These are phyloP conservation scores for Aspergillus sp. DNA, from an alignment of 2,329 filamentous ascomycete species.

Conservation along the genomic window DNA sequence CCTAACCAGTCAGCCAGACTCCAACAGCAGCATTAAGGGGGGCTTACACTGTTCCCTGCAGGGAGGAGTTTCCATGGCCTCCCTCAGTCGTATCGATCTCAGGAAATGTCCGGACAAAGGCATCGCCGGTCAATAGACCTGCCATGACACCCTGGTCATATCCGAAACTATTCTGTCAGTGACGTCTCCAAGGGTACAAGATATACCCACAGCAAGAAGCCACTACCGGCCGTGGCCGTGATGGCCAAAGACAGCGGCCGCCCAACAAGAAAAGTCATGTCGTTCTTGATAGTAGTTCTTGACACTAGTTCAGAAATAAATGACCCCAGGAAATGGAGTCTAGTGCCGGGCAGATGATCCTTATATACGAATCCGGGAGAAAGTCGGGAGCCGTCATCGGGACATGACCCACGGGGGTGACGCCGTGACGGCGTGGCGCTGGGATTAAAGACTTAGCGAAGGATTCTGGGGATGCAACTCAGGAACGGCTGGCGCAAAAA, in stretches of 20 bases:
- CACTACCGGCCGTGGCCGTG: conserved; percentile 43
- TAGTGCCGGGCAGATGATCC: neutral
- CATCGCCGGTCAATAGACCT: conserved; percentile 30
- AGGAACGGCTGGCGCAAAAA: too few relatives aligned
- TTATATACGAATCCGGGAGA: conserved; percentile 8
- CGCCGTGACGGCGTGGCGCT: conserved; percentile 3
- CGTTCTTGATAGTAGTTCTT: conserved; percentile 3
- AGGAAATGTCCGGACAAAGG: conserved; percentile 28
- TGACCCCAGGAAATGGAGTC: neutral
- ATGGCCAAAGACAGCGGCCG: conserved; percentile 43
- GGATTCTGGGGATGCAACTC: neutral
- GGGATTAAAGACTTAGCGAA: neutral
- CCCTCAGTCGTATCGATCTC: conserved; percentile 32
- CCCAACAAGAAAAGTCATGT: conserved; percentile 28
- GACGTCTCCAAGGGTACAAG: conserved; percentile 13
- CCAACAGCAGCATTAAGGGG: too few relatives aligned
- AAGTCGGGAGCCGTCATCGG: neutral
- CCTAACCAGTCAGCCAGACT: conserved; percentile 11
- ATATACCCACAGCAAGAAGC: conserved; percentile 37
- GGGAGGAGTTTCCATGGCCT: conserved; percentile 40
- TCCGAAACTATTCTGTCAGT: conserved; percentile 26
- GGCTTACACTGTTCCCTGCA: conserved; percentile 45
- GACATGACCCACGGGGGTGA: conserved; percentile 5
- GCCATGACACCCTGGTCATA: conserved; percentile 44
- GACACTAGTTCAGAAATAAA: neutral